Evolutionary conservation across 2,329 filamentous ascomycete species (phyloP), one percentile per base, ranked within the genome.

Genomic region (Colletotrichum cereale): DNA sequence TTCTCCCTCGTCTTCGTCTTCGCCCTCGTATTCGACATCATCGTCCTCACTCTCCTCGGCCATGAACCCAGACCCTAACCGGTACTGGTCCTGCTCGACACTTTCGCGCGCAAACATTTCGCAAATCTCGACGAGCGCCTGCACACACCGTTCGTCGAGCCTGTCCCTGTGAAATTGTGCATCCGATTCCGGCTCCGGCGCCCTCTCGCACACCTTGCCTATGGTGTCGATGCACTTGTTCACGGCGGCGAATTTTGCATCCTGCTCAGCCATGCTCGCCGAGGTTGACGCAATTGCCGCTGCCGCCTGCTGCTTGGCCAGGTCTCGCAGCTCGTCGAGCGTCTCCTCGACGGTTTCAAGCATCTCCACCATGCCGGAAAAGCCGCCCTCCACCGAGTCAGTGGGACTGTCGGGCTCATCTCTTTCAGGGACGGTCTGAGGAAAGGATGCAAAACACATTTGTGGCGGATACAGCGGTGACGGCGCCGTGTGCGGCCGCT

Each of bases 91-190:
- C 3, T 55, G 64, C 2, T 71, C 68, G 7, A 42, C 42, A 5
- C 50, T 58, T 16, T 71, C 64, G 18, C 68, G 66, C 36, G 68
- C 68, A 60, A 71, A 71, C 68, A 68, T 71, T 44, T 71, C 68
- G 26, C 68, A 71, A 29, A 71, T 71, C 24, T 58, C 53, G 21
- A 71, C 52, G 3, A 71, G 65, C 16, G 68, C 68, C 2, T 58
- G 44, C 2, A 71, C 68, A 3, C 68, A 68, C 14, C 61, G 58
- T 12, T 58, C 40, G 0, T 62, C 62, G 10, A 66, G 11, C 24
- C 4, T 60, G 21, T 53, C 29, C 52, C 63, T 50, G 5, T 62
- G 31, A 12, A 40, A 21, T 5, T 40, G 60, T 24, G 29, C 58
- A 48, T 52, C 44, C 29, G 24, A n/a, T 29, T 66, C 36, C 52